Evolutionary conservation across 1,284 basidiomycete species (phyloP).

Genomic region (Sphagnurus paluster): DNA sequence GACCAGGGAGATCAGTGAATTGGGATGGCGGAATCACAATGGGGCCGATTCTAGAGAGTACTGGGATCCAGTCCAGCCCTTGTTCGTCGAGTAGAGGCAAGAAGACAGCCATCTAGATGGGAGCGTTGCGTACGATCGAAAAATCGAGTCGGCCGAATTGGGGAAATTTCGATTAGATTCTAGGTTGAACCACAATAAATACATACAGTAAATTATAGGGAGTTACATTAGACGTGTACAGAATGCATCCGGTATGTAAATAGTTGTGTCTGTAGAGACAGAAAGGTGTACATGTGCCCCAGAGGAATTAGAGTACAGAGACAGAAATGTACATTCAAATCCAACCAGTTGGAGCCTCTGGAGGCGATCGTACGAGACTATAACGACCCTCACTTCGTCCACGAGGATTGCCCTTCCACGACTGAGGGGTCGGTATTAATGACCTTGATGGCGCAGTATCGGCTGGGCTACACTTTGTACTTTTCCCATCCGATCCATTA

Average conservation of each 20-base stretch:
- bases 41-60: conserved; percentile 76
- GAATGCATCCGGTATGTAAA: not conserved
- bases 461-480: conserved; percentile 18
- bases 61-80: conserved; percentile 49
- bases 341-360: conserved; percentile 50
- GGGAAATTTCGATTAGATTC: not conserved
- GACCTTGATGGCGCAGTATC: conserved; percentile 23
- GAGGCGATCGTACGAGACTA: conserved; percentile 34
- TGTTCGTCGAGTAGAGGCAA: conserved; percentile 58
- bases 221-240: not conserved
- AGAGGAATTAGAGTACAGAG: not conserved
- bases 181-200: too few relatives aligned
- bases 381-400: conserved; percentile 28
- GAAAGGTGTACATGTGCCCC: not conserved
- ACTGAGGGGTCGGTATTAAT: conserved; percentile 40
- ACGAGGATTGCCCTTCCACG: conserved; percentile 32
- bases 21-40: conserved; percentile 46
- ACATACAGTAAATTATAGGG: not conserved
- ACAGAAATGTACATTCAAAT: conserved; percentile 31
- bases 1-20: conserved; percentile 26
- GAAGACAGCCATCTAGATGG: conserved; percentile 64
- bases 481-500: conserved; percentile 18
- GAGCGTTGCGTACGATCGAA: not conserved
- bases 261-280: not conserved
- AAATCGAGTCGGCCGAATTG: not conserved